phyloP scores from a whole-genome alignment of 768 basidiomycete species.

The Pleurotus platypus region DNA sequence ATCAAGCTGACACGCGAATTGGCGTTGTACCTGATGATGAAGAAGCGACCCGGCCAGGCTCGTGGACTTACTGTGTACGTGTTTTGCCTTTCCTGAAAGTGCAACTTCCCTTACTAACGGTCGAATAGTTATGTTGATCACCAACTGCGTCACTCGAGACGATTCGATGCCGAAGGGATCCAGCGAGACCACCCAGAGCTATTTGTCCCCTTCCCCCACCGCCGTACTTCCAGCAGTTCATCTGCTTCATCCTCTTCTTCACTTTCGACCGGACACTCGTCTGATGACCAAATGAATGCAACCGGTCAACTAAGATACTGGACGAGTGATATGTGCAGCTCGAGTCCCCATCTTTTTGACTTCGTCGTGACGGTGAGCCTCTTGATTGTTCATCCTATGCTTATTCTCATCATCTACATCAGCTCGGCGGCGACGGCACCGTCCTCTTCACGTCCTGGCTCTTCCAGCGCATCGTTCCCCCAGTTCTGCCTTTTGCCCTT shows the following conservation, averaged over 20 bases:
- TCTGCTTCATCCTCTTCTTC: constrained; percentile 55
- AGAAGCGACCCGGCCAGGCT: constrained; percentile 54
- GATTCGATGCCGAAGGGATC: constrained; percentile 93
- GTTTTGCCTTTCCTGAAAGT: constrained; percentile 5
- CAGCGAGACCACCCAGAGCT: constrained; percentile 83
- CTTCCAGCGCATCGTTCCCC: constrained; percentile 98
- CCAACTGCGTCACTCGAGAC: constrained; percentile 82
- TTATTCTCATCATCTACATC: constrained; percentile 12
- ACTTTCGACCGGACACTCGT: constrained; percentile 22
- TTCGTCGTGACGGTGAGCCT: constrained; percentile 90
- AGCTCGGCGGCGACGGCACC: constrained; percentile 98
- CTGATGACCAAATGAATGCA: constrained; percentile 42
- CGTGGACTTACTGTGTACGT: constrained; percentile 85
- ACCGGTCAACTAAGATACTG: constrained; percentile 96
- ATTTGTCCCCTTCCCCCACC: constrained; percentile 74
- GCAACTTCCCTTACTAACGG: constrained; percentile 12
- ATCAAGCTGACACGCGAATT: constrained; percentile 94
- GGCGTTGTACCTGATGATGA: constrained; percentile 93
- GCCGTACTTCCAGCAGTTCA: constrained; percentile 66
- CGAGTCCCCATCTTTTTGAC: constrained; percentile 90
- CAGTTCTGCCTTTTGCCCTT: constrained; percentile 93
- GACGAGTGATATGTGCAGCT: constrained; percentile 95
- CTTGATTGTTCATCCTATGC: background rate
- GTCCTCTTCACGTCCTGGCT: constrained; percentile 99
- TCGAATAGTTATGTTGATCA: constrained; percentile 83